Conservation (phyloP, 306 rosid species). For the Ormosia semicastrata region DNA sequence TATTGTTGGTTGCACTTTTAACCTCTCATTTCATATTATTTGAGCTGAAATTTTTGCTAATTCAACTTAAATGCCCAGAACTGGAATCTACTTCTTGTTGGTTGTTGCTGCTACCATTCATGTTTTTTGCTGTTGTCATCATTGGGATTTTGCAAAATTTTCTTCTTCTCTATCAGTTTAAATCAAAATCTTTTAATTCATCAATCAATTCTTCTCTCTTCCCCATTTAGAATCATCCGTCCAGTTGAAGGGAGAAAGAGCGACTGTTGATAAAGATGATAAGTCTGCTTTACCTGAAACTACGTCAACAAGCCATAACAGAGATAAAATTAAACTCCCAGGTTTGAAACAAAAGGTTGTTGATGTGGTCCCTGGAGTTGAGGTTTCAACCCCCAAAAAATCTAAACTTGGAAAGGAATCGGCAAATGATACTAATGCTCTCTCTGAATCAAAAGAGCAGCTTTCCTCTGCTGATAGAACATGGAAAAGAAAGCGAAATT, state of each 20-base stretch:
- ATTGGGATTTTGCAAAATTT: neutral
- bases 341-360: constrained; percentile 38
- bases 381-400: constrained; percentile 45
- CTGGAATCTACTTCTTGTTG: neutral
- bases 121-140: neutral
- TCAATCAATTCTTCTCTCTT: neutral
- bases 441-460: constrained; percentile 52
- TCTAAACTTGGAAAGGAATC: constrained; percentile 64
- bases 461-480: constrained; percentile 37
- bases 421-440: constrained; percentile 32
- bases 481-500: constrained; percentile 65
- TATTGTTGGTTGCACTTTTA: neutral
- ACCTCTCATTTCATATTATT: neutral
- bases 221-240: constrained; percentile 58
- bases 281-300: constrained; percentile 59
- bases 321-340: constrained; percentile 47
- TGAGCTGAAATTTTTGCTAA: neutral
- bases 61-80: neutral
- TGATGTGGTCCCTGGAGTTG: constrained; percentile 42
- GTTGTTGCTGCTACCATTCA: neutral
- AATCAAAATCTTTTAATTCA: neutral
- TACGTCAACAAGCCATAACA: constrained; percentile 58
- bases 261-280: constrained; percentile 48
- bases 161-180: neutral
- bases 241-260: constrained; percentile 66